Base-by-base conservation (phyloP, 2,329 filamentous ascomycete genomes). In the Botrytis hyacinthi region DNA sequence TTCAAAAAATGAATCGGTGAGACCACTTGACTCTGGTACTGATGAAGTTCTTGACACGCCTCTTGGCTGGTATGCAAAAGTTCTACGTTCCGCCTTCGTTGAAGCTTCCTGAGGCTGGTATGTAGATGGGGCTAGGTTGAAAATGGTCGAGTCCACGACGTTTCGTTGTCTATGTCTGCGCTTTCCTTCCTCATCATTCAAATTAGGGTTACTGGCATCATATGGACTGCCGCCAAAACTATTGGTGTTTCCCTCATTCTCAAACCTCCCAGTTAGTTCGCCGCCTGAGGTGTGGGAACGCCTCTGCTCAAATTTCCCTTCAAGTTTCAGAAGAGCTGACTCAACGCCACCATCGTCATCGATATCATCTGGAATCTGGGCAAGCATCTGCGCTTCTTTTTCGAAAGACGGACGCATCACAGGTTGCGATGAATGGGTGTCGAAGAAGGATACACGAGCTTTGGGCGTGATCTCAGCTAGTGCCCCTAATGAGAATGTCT, bases 271-370 rank as follows among this genome's bases (percentile, higher is more conserved):
- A 40, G 69, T 32, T 37, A 75, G 69, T 57, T 73, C 70, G 29
- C 74, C 70, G 16, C 51, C 63, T 22, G 78, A 80, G 22, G 73
- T 62, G 68, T 81, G 76, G 35, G 80, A 80, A 26, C 76, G 77
- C 57, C 81, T 88, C 77, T 87, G 90, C 80, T 91, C 87, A 78
- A 91, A 96, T 77, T 90, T 95, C 16, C 96, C 96, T 83, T 99
- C 96, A 0, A 99, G 86, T 79, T 98, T 99, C 78, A 95, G 83
- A 69, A 99, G 82, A 0, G 96, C 93, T n/a, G 95, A 94, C 80
- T 98, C 96, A 40, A 98, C 91, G 20, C 95, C 95, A 10, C 94
- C 94, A 79, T 97, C 93, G 63, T 92, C 91, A 75, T 91, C 88
- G 26, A 84, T 81, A 54, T 97, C 93, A 79, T 98, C 95, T 0